phyloP scores from a whole-genome alignment of 2,329 filamentous ascomycete species.

The Tolypocladium ophioglossoides region DNA sequence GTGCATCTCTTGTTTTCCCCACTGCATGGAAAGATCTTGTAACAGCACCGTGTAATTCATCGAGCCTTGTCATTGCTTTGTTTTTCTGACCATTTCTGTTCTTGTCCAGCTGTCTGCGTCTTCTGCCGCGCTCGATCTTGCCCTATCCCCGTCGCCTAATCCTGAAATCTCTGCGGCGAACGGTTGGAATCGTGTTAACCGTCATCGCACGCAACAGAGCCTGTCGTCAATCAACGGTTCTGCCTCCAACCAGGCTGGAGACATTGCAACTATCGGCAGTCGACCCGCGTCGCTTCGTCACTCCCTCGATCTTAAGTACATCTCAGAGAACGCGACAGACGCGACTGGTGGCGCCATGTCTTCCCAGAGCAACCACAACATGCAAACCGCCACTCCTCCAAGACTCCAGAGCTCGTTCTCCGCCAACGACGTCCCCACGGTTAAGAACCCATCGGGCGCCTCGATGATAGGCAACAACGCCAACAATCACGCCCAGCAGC shows the following conservation, averaged over 20 bases:
- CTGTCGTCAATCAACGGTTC: slow-evolving; percentile 36
- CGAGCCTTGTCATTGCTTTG: slow-evolving; percentile 10
- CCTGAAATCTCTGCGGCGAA: slow-evolving; percentile 38
- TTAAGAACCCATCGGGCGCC: slow-evolving; percentile 56
- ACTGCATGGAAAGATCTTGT: not conserved
- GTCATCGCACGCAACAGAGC: slow-evolving; percentile 57
- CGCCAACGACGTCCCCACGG: slow-evolving; percentile 75
- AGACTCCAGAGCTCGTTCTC: slow-evolving; percentile 81
- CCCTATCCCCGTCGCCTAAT: slow-evolving; percentile 55
- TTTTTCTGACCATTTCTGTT: slow-evolving; percentile 20
- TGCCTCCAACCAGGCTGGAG: slow-evolving; percentile 29
- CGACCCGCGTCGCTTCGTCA: slow-evolving; percentile 42
- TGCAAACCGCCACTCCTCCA: slow-evolving; percentile 50
- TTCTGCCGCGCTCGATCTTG: slow-evolving; percentile 71
- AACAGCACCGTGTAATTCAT: not conserved
- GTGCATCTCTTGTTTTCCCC: not conserved
- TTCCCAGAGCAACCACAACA: slow-evolving; percentile 37
- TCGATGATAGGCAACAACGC: slow-evolving; percentile 30
- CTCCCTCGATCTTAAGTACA: slow-evolving; percentile 46
- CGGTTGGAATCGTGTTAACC: slow-evolving; percentile 51
- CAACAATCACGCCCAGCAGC: slow-evolving; percentile 51
- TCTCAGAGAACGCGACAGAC: slow-evolving; percentile 33
- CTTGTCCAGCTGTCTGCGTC: slow-evolving; percentile 62
- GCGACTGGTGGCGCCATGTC: slow-evolving; percentile 27
- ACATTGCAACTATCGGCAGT: slow-evolving; percentile 34